phyloP scores from a whole-genome alignment of 2,329 filamentous ascomycete genomes.

The Alternaria consortialis region DNA sequence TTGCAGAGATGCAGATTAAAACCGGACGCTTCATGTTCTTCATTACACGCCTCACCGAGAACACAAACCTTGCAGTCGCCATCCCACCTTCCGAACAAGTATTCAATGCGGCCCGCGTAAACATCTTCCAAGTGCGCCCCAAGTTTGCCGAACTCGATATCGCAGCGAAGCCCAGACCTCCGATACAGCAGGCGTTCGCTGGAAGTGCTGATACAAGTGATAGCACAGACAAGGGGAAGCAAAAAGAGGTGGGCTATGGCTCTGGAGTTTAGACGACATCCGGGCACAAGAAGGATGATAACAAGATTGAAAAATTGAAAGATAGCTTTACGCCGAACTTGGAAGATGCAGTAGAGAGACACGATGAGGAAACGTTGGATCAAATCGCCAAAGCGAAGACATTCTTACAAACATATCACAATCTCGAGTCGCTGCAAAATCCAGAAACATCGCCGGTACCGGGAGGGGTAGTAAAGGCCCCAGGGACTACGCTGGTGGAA shows the following conservation, averaged over 20 bases:
- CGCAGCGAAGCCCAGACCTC: slow-evolving; percentile 47
- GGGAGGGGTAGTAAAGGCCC: background rate
- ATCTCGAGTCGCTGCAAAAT: background rate
- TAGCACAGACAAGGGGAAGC: slow-evolving; percentile 29
- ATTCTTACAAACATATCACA: background rate
- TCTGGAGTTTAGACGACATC: slow-evolving; percentile 11
- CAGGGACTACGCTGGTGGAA: background rate
- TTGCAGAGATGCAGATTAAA: slow-evolving; percentile 82
- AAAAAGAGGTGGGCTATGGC: slow-evolving; percentile 24
- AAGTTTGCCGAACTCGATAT: slow-evolving; percentile 75
- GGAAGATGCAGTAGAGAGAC: background rate
- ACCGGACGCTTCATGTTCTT: slow-evolving; percentile 88
- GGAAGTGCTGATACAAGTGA: slow-evolving; percentile 42
- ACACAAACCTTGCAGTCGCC: slow-evolving; percentile 94
- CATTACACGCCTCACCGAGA: slow-evolving; percentile 93
- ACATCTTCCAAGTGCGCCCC: slow-evolving; percentile 85
- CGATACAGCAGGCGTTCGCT: slow-evolving; percentile 49
- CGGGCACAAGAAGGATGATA: background rate
- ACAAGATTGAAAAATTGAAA: background rate
- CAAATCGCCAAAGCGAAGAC: background rate
- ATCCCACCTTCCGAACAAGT: slow-evolving; percentile 89
- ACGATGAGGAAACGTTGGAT: slow-evolving; percentile 1
- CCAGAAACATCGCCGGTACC: background rate
- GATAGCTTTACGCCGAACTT: background rate
- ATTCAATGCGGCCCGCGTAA: slow-evolving; percentile 89